Conservation (phyloP, 2,329 filamentous ascomycete species). For the Cylindrodendrum hubeiense region DNA sequence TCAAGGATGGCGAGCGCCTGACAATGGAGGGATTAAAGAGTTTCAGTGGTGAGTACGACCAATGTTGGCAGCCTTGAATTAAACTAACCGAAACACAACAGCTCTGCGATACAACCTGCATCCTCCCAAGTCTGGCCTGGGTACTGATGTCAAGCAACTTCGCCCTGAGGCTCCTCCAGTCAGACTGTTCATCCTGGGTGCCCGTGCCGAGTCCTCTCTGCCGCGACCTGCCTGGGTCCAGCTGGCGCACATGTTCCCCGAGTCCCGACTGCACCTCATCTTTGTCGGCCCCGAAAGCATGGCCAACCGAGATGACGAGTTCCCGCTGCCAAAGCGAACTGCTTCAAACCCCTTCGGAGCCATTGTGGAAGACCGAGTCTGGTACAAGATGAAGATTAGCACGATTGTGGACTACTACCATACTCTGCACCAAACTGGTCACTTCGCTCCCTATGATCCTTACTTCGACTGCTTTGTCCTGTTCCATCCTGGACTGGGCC, state of each 20-base stretch:
- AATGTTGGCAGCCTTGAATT: not conserved
- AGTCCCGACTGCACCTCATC: conserved; percentile 88
- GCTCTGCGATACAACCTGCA: conserved; percentile 95
- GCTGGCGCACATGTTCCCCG: conserved; percentile 93
- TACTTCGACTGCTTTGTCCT: conserved; percentile 99
- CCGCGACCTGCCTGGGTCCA: conserved; percentile 96
- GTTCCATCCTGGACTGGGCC: conserved; percentile 96
- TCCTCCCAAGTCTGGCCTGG: conserved; percentile 83
- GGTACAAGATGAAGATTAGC: conserved; percentile 92
- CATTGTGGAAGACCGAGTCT: conserved; percentile 92
- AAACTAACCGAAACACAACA: conserved; percentile 49
- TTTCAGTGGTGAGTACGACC: conserved; percentile 78
- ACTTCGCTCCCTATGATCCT: conserved; percentile 95
- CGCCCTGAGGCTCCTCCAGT: conserved; percentile 88
- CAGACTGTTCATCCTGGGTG: conserved; percentile 92
- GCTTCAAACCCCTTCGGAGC: conserved; percentile 91
- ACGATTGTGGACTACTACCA: conserved; percentile 99
- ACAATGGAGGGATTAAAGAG: conserved; percentile 93
- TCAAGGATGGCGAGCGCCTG: conserved; percentile 80
- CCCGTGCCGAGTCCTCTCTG: conserved; percentile 96
- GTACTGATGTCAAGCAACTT: conserved; percentile 80
- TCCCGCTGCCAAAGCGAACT: conserved; percentile 88
- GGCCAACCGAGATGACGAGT: conserved; percentile 92
- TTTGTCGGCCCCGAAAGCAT: conserved; percentile 98
- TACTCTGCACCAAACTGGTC: conserved; percentile 89